Evolutionary conservation across 2,329 filamentous ascomycete genomes (phyloP), one percentile per base, ranked within the genome.

Genomic region (Penicillium sp.): DNA sequence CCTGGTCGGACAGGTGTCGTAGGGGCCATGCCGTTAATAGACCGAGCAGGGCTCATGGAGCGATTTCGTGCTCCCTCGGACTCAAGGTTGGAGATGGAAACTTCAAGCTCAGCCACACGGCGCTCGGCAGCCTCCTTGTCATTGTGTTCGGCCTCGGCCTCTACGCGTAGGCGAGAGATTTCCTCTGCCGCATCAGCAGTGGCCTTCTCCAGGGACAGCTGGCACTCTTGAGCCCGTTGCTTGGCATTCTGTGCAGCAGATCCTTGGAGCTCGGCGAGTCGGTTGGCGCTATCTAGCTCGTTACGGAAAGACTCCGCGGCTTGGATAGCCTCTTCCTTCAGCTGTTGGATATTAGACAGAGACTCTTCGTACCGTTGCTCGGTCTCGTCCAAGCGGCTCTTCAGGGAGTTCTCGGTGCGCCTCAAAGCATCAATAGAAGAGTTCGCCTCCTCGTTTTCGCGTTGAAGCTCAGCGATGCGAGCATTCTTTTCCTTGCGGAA

Each of bases 401-500:
- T 89, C 33, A 97, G 84, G 27, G 90, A 85, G 58, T 90, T 86
- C 70, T 97, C 93, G 39, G 87, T 90, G 39, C 90, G 88, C 69
- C 89, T 89, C 23, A 96, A 79, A 10, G 89, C 84, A 54, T 96
- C 92, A 52, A 92, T 83, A 31, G 85, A 88, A 21, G 90, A 88
- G 62, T 84, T 88, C 45, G 89, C 86, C 64, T 99, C 95, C 65
- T 98, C 93, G 65, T 93, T 90, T 59, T 90, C 86, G 53, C 92
- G 90, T 75, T 97, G 91, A 27, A 99, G 85, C 68, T 96, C 91
- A 9, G 92, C 85, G 66, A 98, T 91, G 39, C 91, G 89, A 1
- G 92, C 88, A 61, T 91, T 91, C 81, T 97, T 98, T 72, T 99
- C 95, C 72, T 96, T 98, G 62, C 95, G 87, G 75, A 90, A 93